Evolutionary conservation across 306 rosid species (phyloP), one percentile per base, ranked within the genome.

Genomic region (Quercus wislizeni): DNA sequence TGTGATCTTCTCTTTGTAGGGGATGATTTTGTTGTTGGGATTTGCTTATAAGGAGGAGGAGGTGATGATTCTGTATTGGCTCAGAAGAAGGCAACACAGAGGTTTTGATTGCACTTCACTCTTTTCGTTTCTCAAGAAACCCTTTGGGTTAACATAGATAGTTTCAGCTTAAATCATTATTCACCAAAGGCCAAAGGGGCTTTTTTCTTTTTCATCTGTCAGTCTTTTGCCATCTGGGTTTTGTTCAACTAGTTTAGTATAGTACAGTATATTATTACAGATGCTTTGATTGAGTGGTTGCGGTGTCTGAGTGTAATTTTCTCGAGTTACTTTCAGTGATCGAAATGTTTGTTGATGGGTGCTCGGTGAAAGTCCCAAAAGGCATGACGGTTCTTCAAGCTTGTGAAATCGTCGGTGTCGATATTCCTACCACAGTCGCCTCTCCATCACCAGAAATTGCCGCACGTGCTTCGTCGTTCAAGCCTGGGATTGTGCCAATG

Each of bases 21-120:
- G 89, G 19, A 78, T 81, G 81, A 80, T 88, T 90, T 86, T 83
- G 77, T 82, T 85, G 57, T 43, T 76, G 77, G 73, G 59, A 74
- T 55, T 86, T 67, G 78, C 80, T 74, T 70, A 23, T 63, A 63
- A 76, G 85, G 71, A 69, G 87, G 85, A 82, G 82, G 64, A 83
- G 83, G 59, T 85, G 81, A 82, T 83, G 82, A 85, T 80, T 74
- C 71, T 87, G 82, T 78, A 56, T 85, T 87, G 89, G 74, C 62
- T 74, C 46, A 41, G 3, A 75, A 41, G 49, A 77, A 82, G 73
- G 59, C 80, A 78, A 77, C 85, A 21, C 77, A 64, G 78, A 78
- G 80, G 88, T 84, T 76, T 78, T 67, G 81, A 85, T 83, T 88
- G 71, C 78, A 70, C 85, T 59, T 82, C 77, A 57, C 88, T 85